Evolutionary conservation across 1,284 basidiomycete species (phyloP).

Genomic region (Phellopilus nigrolimitatus): DNA sequence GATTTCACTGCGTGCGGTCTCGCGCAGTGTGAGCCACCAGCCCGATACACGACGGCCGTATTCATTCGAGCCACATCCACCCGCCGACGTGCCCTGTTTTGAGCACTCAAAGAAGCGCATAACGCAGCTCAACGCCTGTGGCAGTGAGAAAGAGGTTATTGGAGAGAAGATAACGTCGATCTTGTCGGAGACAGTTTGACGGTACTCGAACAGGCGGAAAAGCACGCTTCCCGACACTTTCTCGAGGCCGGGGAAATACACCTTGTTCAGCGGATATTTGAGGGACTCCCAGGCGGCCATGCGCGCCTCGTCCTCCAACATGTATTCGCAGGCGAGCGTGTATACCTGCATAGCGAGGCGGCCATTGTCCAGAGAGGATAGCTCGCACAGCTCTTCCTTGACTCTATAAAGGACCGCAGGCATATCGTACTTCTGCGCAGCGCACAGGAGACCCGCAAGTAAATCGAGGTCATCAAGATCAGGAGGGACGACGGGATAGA

Average conservation of each 20-base stretch:
- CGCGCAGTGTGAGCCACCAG: slow-evolving; percentile 9
- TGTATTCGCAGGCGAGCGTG: slow-evolving; percentile 8
- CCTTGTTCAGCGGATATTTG: not conserved
- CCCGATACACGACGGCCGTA: not conserved
- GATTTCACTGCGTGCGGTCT: slow-evolving; percentile 3
- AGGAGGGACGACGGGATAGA: slow-evolving; percentile 2
- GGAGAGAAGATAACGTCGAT: slow-evolving; percentile 11
- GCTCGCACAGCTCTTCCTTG: not conserved
- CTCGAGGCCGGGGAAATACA: slow-evolving; percentile 6
- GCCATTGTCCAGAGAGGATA: not conserved
- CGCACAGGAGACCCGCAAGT: not conserved
- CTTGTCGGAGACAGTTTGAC: slow-evolving; percentile 4
- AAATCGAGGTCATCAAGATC: not conserved
- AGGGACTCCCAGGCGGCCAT: slow-evolving; percentile 7
- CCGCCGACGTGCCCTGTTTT: not conserved
- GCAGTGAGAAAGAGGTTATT: not conserved
- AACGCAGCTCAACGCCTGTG: not conserved
- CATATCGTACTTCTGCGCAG: not conserved
- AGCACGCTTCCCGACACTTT: not conserved
- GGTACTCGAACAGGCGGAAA: slow-evolving; percentile 8
- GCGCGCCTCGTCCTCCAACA: slow-evolving; percentile 1
- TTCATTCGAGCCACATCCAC: slow-evolving; percentile 6
- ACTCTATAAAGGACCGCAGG: not conserved
- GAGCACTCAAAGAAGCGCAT: slow-evolving; percentile 10
- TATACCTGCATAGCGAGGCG: slow-evolving; percentile 3